Base-by-base conservation (phyloP, 306 rosid species). In the Bauhinia variegata region DNA sequence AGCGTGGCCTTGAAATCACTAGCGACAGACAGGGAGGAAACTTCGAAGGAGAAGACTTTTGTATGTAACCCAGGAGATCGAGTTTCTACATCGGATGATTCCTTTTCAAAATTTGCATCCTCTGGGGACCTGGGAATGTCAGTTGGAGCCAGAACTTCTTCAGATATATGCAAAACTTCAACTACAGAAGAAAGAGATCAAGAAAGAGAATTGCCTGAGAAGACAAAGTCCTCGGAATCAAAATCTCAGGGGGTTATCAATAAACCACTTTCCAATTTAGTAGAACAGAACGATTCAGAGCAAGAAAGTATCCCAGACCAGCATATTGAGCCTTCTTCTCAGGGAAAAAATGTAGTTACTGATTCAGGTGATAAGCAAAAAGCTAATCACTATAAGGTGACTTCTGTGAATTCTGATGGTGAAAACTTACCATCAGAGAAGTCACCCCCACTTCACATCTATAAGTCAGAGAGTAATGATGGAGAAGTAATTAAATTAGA, bases 401-500 rank as follows among this genome's bases (percentile, higher is more conserved):
- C 17, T 54, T 54, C 33, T 57, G 69, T 47, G 50, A 67, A 69
- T 60, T 44, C 82, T 57, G 54, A 73, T 75, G 51, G 65, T 42
- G 76, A 72, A 51, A 78, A 76, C 11, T 44, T 60, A 30, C 77
- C 56, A 19, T 68, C 19, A 47, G 85, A 71, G 65, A 66, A 67
- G 47, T 78, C 87, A 75, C 65, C 82, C 72, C 63, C 65, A 8
- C 34, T 48, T 71, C 64, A 47, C 54, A 54, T 56, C 37, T 23
- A 70, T 70, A 48, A 44, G 69, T 57, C 79, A 17, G 85, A 77
- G 63, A 77, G 60, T 48, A 63, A 39, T 72, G 69, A 34, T n/a
- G 72, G 65, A 55, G 89, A 78, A 67, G 59, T 69, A 50, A 57
- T 70, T 65, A 65, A 62, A 76, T 69, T 81, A 54, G 83, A 58